Evolutionary conservation across 2,329 filamentous ascomycete species (phyloP), one percentile per base, ranked within the genome.

Genomic region (Tolypocladium album): DNA sequence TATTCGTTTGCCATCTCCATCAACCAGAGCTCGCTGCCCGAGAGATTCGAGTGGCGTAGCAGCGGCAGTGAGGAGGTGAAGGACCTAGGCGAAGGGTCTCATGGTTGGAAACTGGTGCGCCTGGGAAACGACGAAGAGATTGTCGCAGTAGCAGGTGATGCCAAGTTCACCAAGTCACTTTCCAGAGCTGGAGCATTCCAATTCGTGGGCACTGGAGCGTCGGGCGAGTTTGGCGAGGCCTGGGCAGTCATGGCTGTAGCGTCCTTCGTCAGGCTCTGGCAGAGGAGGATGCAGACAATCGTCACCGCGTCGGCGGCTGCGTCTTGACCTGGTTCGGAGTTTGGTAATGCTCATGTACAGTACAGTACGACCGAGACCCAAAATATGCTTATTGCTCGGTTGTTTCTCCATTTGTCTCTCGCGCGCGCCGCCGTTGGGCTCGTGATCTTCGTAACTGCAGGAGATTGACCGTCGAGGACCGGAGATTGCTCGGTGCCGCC

Each of bases 211-310:
- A 71, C 68, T 0, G 77, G 76, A 1, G 66, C 66, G 13, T 68
- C 68, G 9, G 76, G 77, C 0, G 63, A 68, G 22, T 66, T 79
- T 15, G 77, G 77, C 15, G 72, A 75, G 61, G 66, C 74, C 24
- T 79, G 75, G 74, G 71, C 72, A 1, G 64, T 77, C 20, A 78
- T 78, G 74, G 73, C 76, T 1, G 75, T 76, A 11, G 66, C 70
- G 7, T 73, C 75, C 13, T 64, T 64, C 38, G n/a, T 62, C 24
- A 60, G 63, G 53, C 38, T 62, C 22, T 60, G 57, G 52, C 63
- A 65, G 57, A 56, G 53, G 57, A 42, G 60, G 34, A 39, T 57
- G 57, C 56, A 62, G 56, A 31, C 52, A 4, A 57, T 45, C n/a
- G 36, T 58, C 38, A 58, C 24, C 4, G 57, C 52, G 20, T 40